Conservation (phyloP, 805 yeast genomes). For the Candida morakotiae region DNA sequence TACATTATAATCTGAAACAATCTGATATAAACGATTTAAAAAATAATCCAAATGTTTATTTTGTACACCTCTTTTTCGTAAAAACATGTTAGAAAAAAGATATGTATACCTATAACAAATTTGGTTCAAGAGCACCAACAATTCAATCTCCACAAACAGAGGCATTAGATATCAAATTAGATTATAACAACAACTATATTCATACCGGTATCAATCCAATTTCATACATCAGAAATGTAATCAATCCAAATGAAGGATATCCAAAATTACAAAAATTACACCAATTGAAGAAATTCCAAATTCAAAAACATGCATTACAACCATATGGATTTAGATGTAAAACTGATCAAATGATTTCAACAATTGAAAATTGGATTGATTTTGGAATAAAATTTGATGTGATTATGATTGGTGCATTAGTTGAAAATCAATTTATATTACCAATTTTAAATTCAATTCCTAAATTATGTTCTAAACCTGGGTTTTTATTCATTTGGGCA, state of each 20-base stretch:
- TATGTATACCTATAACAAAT: conserved; percentile 17
- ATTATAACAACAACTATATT: conserved; percentile 66
- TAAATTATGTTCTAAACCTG: conserved; percentile 76
- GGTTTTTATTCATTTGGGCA: conserved; percentile 85
- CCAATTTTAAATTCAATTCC: conserved; percentile 66
- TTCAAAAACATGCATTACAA: conserved; percentile 46
- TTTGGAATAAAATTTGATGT: conserved; percentile 74
- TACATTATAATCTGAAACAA: conserved; percentile 3
- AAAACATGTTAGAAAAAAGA: neutral
- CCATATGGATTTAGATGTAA: conserved; percentile 65
- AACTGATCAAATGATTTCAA: conserved; percentile 50
- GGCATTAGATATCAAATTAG: conserved; percentile 30
- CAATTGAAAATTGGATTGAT: conserved; percentile 59
- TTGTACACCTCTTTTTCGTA: neutral
- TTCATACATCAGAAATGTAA: conserved; percentile 58
- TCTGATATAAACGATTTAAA: conserved; percentile 2
- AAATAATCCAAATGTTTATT: conserved; percentile 6
- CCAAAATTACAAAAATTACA: conserved; percentile 75
- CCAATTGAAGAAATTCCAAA: conserved; percentile 59
- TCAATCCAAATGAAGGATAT: conserved; percentile 73
- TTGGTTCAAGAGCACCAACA: conserved; percentile 10
- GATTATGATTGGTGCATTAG: conserved; percentile 84
- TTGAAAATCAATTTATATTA: conserved; percentile 65
- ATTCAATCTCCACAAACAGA: neutral
- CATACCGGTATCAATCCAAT: conserved; percentile 43